These are phyloP conservation scores for Strigomonas oncopelti DNA, from an alignment of 208 protist genomes.

Conservation along the genomic window DNA sequence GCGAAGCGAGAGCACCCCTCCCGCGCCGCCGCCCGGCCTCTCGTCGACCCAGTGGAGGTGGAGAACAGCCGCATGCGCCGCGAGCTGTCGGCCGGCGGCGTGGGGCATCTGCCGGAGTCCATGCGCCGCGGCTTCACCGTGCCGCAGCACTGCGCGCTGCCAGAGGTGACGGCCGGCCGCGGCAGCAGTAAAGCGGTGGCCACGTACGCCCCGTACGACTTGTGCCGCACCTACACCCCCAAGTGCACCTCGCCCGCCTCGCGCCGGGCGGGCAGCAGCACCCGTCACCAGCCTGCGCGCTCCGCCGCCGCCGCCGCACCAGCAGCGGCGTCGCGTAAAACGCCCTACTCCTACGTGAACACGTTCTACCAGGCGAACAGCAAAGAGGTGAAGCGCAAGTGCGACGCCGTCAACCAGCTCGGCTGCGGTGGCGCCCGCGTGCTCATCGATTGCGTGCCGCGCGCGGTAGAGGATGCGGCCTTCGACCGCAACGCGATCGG, in stretches of 20 bases:
- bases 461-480: background rate
- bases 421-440: background rate
- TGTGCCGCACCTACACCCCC: too few relatives aligned
- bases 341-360: constrained; percentile 39
- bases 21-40: background rate
- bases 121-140: background rate
- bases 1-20: background rate
- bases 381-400: constrained; percentile 1
- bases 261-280: too few relatives aligned
- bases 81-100: background rate
- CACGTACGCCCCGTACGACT: too few relatives aligned
- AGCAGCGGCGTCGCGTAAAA: background rate
- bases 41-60: too few relatives aligned
- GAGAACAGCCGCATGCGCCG: too few relatives aligned
- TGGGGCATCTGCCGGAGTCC: background rate
- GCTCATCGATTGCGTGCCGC: background rate
- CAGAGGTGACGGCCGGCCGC: too few relatives aligned
- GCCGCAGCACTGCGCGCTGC: too few relatives aligned
- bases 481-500: background rate
- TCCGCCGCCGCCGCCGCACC: background rate
- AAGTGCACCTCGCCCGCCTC: too few relatives aligned
- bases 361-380: constrained; percentile 32
- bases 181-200: too few relatives aligned
- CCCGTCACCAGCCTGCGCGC: background rate
- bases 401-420: background rate